These are phyloP conservation scores for Pseudopithomyces maydicus DNA, from an alignment of 2,329 filamentous ascomycete species.

Conservation along the genomic window DNA sequence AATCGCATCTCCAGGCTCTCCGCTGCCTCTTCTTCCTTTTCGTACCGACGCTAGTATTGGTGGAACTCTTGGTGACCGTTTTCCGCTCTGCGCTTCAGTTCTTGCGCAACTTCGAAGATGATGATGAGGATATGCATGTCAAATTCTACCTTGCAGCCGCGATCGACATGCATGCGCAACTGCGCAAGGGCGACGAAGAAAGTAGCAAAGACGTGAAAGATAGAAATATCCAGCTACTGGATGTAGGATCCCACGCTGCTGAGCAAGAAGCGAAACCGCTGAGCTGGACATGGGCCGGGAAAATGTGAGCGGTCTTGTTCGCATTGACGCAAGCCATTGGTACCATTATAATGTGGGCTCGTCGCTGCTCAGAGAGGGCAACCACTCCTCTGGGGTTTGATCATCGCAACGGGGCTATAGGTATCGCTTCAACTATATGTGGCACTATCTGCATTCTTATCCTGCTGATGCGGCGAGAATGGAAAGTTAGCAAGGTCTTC, in stretches of 20 bases:
- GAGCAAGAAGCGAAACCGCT: conserved; percentile 10
- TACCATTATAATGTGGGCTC: conserved; percentile 18
- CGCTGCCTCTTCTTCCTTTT: conserved; percentile 21
- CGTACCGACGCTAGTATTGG: conserved; percentile 17
- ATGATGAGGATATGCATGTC: conserved; percentile 14
- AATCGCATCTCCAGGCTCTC: conserved; percentile 13
- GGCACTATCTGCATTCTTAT: conserved; percentile 7
- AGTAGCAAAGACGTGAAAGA: conserved; percentile 6
- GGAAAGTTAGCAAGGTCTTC: conserved; percentile 18
- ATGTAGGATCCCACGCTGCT: conserved; percentile 13
- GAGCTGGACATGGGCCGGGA: conserved; percentile 15
- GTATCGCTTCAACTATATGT: conserved; percentile 16
- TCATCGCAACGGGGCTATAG: conserved; percentile 20
- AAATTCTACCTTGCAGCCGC: conserved; percentile 16
- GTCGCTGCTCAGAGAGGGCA: conserved; percentile 3
- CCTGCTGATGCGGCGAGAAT: conserved; percentile 12
- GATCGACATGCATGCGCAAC: conserved; percentile 13
- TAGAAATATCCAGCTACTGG: conserved; percentile 8
- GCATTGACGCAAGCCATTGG: conserved; percentile 18
- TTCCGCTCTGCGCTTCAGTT: conserved; percentile 13
- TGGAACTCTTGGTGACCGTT: conserved; percentile 8
- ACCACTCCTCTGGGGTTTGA: conserved; percentile 7
- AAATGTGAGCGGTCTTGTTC: conserved; percentile 13
- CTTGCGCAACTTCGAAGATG: conserved; percentile 18
- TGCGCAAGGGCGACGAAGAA: conserved; percentile 11